Conservation (phyloP, 176 grass and related monocot genomes). For the Triticum turgidum region DNA sequence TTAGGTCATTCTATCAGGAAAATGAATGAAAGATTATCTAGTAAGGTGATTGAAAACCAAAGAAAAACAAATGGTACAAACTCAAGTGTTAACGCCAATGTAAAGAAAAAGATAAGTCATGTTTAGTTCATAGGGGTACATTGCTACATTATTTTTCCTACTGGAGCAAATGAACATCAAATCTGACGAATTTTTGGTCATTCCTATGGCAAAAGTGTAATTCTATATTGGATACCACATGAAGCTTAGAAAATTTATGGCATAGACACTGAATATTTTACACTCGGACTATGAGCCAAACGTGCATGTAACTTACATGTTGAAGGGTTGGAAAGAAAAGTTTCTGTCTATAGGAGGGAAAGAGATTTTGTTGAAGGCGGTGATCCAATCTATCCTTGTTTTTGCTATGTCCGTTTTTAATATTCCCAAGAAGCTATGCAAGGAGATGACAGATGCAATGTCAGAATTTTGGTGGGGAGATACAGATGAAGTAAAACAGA, state of each 20-base stretch:
- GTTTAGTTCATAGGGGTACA: background rate
- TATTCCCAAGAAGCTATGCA: too few species aligned
- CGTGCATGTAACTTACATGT: background rate
- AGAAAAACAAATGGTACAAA: background rate
- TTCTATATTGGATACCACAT: too few species aligned
- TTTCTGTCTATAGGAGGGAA: too few species aligned
- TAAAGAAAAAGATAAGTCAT: background rate
- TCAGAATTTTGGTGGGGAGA: too few species aligned
- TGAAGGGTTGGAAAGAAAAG: too few species aligned
- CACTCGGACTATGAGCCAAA: background rate
- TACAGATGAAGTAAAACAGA: too few species aligned
- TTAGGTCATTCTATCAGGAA: slow-evolving; percentile 7
- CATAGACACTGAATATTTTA: background rate
- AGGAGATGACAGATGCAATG: too few species aligned
- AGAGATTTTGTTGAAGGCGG: too few species aligned
- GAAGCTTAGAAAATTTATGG: background rate
- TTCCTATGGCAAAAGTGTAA: too few species aligned
- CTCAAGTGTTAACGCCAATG: background rate
- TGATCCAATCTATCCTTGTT: too few species aligned
- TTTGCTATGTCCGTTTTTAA: too few species aligned
- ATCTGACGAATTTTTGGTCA: too few species aligned
- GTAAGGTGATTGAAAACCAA: background rate
- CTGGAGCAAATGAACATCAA: background rate
- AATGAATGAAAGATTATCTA: background rate
- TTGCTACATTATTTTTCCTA: background rate